Evolutionary conservation across 139 green algal genomes (phyloP).

Genomic region (Nannochloris sp.): DNA sequence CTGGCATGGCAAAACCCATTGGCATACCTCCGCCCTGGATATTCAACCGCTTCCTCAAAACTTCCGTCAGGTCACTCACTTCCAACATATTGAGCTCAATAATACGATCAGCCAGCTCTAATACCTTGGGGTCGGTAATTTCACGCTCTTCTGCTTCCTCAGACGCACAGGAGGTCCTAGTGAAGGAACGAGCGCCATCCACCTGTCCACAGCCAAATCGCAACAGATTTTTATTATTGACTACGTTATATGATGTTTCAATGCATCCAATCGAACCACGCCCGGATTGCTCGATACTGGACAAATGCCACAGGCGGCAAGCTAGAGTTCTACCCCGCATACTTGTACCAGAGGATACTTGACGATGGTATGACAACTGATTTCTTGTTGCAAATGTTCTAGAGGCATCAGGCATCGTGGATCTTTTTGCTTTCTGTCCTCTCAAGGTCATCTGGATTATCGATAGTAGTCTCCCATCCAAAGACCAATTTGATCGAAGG

Average conservation of each 20-base stretch:
- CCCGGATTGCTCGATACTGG: too few species aligned
- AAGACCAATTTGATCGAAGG: too few species aligned
- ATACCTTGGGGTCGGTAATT: conserved; percentile 26
- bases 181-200: neutral
- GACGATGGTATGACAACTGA: too few species aligned
- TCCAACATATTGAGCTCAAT: conserved; percentile 66
- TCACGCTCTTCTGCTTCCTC: conserved; percentile 15
- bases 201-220: neutral
- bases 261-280: too few species aligned
- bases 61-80: conserved; percentile 55
- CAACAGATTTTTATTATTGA: too few species aligned
- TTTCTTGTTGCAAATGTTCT: too few species aligned
- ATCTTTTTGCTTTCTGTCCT: too few species aligned
- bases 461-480: too few species aligned
- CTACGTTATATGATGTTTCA: too few species aligned
- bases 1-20: conserved; percentile 40
- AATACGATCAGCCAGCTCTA: conserved; percentile 63
- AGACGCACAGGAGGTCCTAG: neutral
- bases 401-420: too few species aligned
- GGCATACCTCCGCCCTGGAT: conserved; percentile 36
- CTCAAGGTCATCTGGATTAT: too few species aligned
- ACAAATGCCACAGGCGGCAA: conserved; percentile 2
- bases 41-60: conserved; percentile 57
- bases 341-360: too few species aligned
- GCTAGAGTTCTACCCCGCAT: neutral